phyloP scores from a whole-genome alignment of 352 stramenopile genomes.

The Globisporangium cylindrosporum region DNA sequence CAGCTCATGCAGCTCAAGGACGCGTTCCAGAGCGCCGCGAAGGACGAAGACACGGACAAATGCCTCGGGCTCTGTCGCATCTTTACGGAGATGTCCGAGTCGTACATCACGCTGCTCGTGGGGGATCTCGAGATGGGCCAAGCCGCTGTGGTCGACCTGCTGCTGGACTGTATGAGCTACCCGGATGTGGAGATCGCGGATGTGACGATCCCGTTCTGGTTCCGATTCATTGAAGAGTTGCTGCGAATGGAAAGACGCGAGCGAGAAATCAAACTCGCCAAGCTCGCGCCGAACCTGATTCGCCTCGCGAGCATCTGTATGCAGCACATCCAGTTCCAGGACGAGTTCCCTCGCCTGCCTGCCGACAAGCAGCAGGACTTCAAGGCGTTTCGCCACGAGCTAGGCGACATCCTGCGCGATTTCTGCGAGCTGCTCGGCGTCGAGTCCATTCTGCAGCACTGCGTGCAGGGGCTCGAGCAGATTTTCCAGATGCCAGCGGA shows the following conservation, averaged over 20 bases:
- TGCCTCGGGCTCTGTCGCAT: constrained; percentile 81
- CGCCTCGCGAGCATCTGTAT: constrained; percentile 70
- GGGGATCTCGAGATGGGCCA: constrained; percentile 55
- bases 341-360: constrained; percentile 61
- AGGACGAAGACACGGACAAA: constrained; percentile 69
- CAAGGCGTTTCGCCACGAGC: constrained; percentile 73
- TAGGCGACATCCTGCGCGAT: constrained; percentile 80
- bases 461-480: constrained; percentile 65
- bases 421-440: constrained; percentile 74
- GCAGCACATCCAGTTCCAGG: constrained; percentile 77
- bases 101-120: constrained; percentile 80
- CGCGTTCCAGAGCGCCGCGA: constrained; percentile 45
- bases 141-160: constrained; percentile 66
- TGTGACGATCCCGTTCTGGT: constrained; percentile 86
- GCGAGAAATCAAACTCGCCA: constrained; percentile 25
- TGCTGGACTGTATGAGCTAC: constrained; percentile 88
- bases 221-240: constrained; percentile 56
- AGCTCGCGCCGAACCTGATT: constrained; percentile 51
- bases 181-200: constrained; percentile 77
- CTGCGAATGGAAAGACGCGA: constrained; percentile 16
- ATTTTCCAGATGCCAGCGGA: constrained; percentile 54
- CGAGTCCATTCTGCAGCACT: constrained; percentile 69
- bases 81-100: constrained; percentile 90
- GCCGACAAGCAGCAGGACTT: constrained; percentile 80
- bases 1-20: constrained; percentile 64